phyloP scores from a whole-genome alignment of 305 asterid species.

The Coffea humblotiana region DNA sequence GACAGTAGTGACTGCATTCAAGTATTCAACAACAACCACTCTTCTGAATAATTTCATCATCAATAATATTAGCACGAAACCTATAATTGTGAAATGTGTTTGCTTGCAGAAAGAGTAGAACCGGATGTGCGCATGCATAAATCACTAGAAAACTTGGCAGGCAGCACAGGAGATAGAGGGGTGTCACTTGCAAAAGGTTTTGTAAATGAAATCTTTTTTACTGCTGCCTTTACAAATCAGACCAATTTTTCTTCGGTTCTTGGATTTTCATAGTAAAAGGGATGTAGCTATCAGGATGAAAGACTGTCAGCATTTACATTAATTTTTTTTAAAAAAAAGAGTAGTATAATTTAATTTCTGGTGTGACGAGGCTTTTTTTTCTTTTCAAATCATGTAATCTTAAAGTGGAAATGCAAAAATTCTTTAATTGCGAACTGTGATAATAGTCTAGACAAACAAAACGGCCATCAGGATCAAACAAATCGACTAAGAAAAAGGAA shows the following conservation, averaged over 20 bases:
- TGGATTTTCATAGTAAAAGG: not conserved
- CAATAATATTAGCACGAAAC: not conserved
- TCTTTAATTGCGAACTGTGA: not conserved
- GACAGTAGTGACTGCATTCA: not conserved
- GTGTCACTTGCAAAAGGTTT: not conserved
- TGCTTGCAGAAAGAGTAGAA: not conserved
- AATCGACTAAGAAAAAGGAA: too few relatives aligned
- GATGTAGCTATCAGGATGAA: not conserved
- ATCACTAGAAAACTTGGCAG: not conserved
- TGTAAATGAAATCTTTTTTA: not conserved
- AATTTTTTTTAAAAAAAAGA: not conserved
- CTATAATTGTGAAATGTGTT: not conserved
- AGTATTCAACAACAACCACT: not conserved
- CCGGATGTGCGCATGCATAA: not conserved
- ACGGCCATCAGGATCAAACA: not conserved
- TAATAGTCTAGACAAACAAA: not conserved
- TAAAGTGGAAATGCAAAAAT: not conserved
- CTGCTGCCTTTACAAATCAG: not conserved
- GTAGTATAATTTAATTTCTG: not conserved
- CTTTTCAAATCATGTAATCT: not conserved
- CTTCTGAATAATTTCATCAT: not conserved
- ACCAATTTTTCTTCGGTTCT: not conserved
- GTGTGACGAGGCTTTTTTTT: too few relatives aligned
- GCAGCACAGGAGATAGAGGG: not conserved
- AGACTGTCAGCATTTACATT: not conserved